Evolutionary conservation across 2,329 filamentous ascomycete species (phyloP).

Genomic region (Escovopsis weberi): DNA sequence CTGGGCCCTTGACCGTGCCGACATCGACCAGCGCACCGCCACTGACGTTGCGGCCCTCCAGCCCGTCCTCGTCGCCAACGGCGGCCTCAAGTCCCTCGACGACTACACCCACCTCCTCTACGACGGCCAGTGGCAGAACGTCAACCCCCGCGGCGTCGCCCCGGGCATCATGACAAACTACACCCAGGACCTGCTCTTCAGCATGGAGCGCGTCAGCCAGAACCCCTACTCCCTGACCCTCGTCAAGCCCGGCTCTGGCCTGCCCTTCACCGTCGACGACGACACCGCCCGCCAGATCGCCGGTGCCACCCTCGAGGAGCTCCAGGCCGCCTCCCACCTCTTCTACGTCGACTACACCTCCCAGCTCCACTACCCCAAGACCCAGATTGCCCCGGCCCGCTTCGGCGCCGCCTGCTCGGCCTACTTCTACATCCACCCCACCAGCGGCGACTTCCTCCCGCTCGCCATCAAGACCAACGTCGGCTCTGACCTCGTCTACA

Average conservation of each 20-base stretch:
- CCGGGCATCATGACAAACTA: slow-evolving; percentile 26
- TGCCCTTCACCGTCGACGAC: slow-evolving; percentile 24
- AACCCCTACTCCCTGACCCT: slow-evolving; percentile 26
- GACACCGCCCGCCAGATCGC: slow-evolving; percentile 15
- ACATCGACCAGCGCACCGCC: slow-evolving; percentile 6
- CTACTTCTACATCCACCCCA: slow-evolving; percentile 29
- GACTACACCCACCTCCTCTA: slow-evolving; percentile 27
- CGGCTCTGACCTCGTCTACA: slow-evolving; percentile 24
- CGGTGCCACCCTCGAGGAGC: slow-evolving; percentile 15
- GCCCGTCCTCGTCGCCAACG: slow-evolving; percentile 6
- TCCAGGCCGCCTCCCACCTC: slow-evolving; percentile 23
- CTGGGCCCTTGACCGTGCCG: slow-evolving; percentile 7
- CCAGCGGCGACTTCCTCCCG: slow-evolving; percentile 29
- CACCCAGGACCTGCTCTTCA: slow-evolving; percentile 31
- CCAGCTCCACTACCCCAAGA: slow-evolving; percentile 15
- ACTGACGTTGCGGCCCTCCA: slow-evolving; percentile 4
- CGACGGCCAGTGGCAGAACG: slow-evolving; percentile 22
- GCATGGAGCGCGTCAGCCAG: slow-evolving; percentile 30
- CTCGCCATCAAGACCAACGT: slow-evolving; percentile 33
- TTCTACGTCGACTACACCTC: slow-evolving; percentile 28
- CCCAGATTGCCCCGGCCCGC: slow-evolving; percentile 9
- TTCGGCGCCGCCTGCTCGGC: slow-evolving; percentile 29
- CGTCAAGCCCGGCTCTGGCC: slow-evolving; percentile 12
- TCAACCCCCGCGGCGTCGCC: slow-evolving; percentile 18
- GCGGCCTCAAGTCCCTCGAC: slow-evolving; percentile 16